A percentile compares a stretch with the other conserved stretches of the same genome.
phyloP scores from a whole-genome alignment of 2,329 filamentous ascomycete species.

The Venturia effusa region DNA sequence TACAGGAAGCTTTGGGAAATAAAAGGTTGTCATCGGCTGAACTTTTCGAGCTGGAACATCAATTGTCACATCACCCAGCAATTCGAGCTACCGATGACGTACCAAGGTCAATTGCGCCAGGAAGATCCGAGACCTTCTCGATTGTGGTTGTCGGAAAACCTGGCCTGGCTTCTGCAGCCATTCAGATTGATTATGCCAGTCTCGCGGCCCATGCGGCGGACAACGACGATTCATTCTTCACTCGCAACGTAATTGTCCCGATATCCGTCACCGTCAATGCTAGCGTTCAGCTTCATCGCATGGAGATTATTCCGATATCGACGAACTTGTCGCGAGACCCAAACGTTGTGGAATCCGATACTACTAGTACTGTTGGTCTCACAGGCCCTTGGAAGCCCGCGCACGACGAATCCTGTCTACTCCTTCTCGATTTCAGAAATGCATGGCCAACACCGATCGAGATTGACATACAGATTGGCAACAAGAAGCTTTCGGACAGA shows the following conservation, averaged over 20 bases:
- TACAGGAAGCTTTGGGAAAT: slow-evolving; percentile 64
- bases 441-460: slow-evolving; percentile 75
- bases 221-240: slow-evolving; percentile 49
- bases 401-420: slow-evolving; percentile 56
- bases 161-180: slow-evolving; percentile 64
- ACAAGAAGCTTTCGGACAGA: slow-evolving; percentile 18
- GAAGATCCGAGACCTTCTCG: slow-evolving; percentile 58
- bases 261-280: slow-evolving; percentile 86
- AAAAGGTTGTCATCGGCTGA: slow-evolving; percentile 70
- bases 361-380: neutral
- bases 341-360: slow-evolving; percentile 22
- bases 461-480: slow-evolving; percentile 45
- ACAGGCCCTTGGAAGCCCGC: neutral
- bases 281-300: slow-evolving; percentile 69
- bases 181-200: slow-evolving; percentile 79
- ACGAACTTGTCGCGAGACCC: slow-evolving; percentile 45
- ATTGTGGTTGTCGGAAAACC: slow-evolving; percentile 82
- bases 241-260: slow-evolving; percentile 68
- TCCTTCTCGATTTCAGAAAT: slow-evolving; percentile 78
- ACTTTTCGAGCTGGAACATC: slow-evolving; percentile 75
- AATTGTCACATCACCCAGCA: slow-evolving; percentile 58
- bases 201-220: slow-evolving; percentile 57
- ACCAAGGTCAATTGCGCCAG: slow-evolving; percentile 50
- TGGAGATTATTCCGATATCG: slow-evolving; percentile 67
- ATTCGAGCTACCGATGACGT: slow-evolving; percentile 43